These are phyloP conservation scores for Maudiozyma serrabonitensis DNA, from an alignment of 805 yeast genomes.

Conservation along the genomic window DNA sequence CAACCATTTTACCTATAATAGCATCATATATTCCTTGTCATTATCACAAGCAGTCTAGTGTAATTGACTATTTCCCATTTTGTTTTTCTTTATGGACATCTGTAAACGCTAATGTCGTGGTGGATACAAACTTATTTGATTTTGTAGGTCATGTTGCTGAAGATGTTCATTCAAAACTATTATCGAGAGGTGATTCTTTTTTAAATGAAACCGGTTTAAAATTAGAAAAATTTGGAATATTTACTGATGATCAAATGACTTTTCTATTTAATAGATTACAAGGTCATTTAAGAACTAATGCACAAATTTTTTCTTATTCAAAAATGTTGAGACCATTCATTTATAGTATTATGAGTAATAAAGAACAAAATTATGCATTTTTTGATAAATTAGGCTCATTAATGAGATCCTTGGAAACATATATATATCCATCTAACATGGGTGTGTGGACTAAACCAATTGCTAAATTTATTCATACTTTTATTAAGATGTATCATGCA, in stretches of 20 bases:
- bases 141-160: slow-evolving; percentile 54
- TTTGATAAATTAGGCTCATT: slow-evolving; percentile 44
- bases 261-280: slow-evolving; percentile 48
- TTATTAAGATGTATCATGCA: slow-evolving; percentile 51
- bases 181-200: slow-evolving; percentile 10
- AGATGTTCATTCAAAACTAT: slow-evolving; percentile 30
- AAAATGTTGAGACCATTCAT: slow-evolving; percentile 40
- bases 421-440: slow-evolving; percentile 84
- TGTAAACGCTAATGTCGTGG: slow-evolving; percentile 36
- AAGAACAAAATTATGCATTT: slow-evolving; percentile 31
- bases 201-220: background rate
- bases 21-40: slow-evolving; percentile 43
- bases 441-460: slow-evolving; percentile 80
- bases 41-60: slow-evolving; percentile 29
- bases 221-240: slow-evolving; percentile 53
- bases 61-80: slow-evolving; percentile 51
- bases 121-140: slow-evolving; percentile 58
- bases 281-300: slow-evolving; percentile 30
- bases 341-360: slow-evolving; percentile 49
- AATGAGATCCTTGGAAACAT: slow-evolving; percentile 65
- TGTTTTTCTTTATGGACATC: slow-evolving; percentile 67
- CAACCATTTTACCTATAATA: slow-evolving; percentile 42
- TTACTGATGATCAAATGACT: slow-evolving; percentile 51
- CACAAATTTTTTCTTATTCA: slow-evolving; percentile 34
- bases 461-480: slow-evolving; percentile 51